Evolutionary conservation across 2,329 filamentous ascomycete species (phyloP).

Genomic region (Neonectria punicea): DNA sequence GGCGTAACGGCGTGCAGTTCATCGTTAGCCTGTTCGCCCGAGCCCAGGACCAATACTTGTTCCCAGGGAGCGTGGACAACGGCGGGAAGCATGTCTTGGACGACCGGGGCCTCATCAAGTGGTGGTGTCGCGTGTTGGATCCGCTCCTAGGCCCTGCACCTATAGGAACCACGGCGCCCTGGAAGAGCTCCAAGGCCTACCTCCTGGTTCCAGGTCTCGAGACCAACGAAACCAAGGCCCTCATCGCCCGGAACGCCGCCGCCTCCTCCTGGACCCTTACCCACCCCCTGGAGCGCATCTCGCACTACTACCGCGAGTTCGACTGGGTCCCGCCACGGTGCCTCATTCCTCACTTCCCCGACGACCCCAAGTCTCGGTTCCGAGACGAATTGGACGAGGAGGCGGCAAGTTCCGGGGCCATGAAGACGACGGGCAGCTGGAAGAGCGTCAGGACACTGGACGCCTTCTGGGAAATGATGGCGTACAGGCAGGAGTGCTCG

Average conservation of each 20-base stretch:
- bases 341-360: slow-evolving; percentile 89
- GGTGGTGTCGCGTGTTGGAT: slow-evolving; percentile 94
- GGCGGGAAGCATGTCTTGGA: slow-evolving; percentile 88
- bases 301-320: slow-evolving; percentile 68
- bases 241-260: slow-evolving; percentile 68
- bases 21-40: slow-evolving; percentile 92
- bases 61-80: slow-evolving; percentile 91
- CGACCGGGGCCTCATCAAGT: slow-evolving; percentile 88
- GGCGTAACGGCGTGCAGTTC: slow-evolving; percentile 72
- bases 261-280: slow-evolving; percentile 75
- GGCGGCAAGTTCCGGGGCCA: slow-evolving; percentile 65
- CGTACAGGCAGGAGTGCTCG: slow-evolving; percentile 94
- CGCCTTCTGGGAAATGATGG: slow-evolving; percentile 99
- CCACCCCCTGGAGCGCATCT: slow-evolving; percentile 74
- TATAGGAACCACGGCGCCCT: slow-evolving; percentile 43
- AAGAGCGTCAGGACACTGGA: slow-evolving; percentile 83
- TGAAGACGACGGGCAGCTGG: slow-evolving; percentile 76
- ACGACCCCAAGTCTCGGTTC: slow-evolving; percentile 94
- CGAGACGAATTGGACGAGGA: slow-evolving; percentile 90
- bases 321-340: slow-evolving; percentile 78
- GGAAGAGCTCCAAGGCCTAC: slow-evolving; percentile 74
- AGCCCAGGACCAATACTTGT: slow-evolving; percentile 92
- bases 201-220: slow-evolving; percentile 90
- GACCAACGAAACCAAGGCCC: slow-evolving; percentile 79
- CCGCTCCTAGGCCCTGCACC: slow-evolving; percentile 70